phyloP scores from a whole-genome alignment of 176 grass and related monocot species.

The Dendrocalamus sinicus region DNA sequence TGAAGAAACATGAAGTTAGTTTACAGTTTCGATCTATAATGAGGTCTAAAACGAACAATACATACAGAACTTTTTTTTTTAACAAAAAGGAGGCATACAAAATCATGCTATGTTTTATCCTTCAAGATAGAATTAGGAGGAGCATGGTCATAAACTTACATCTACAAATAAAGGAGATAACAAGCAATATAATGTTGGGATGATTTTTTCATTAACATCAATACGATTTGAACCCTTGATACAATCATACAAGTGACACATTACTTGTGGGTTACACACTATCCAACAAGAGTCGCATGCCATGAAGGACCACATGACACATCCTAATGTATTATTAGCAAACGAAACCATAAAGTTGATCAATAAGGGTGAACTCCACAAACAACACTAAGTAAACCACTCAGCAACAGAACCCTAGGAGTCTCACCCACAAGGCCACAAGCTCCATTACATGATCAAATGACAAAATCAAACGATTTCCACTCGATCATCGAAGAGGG shows the following conservation, averaged over 20 bases:
- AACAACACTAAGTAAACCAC: neutral
- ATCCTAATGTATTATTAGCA: neutral
- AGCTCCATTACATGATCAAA: neutral
- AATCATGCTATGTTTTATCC: neutral
- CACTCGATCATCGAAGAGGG: neutral
- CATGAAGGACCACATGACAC: neutral
- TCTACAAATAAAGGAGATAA: neutral
- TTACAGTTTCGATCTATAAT: neutral
- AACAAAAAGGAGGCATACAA: neutral
- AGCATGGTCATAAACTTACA: neutral
- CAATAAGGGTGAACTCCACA: neutral
- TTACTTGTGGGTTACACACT: neutral
- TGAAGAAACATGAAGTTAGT: neutral
- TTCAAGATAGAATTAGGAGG: neutral
- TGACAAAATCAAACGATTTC: neutral
- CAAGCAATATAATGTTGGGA: neutral
- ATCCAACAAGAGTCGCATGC: neutral
- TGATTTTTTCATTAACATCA: neutral
- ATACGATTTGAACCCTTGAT: neutral
- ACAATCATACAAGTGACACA: neutral
- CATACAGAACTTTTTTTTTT: neutral
- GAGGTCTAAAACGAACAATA: neutral
- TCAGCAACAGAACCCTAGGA: neutral
- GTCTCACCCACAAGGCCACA: neutral
- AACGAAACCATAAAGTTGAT: neutral